Evolutionary conservation across 495 filamentous ascomycete species (phyloP).

Genomic region (Podospora fimiseda): DNA sequence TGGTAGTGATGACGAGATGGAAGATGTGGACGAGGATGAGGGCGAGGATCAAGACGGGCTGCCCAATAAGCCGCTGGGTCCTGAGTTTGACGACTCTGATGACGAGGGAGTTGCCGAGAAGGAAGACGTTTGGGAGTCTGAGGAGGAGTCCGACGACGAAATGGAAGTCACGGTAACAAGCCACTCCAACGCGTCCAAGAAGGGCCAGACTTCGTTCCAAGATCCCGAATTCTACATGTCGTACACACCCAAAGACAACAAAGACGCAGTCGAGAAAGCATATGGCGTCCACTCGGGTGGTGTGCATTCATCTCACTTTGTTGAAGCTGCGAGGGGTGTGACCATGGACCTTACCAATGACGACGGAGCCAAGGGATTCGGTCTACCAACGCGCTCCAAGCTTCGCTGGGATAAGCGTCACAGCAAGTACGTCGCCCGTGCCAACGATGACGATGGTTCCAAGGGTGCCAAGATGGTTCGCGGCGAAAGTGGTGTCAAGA

Average conservation of each 20-base stretch:
- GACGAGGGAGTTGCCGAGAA: constrained; percentile 36
- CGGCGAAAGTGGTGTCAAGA: constrained; percentile 92
- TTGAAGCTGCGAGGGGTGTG: constrained; percentile 70
- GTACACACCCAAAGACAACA: constrained; percentile 72
- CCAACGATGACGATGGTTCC: constrained; percentile 91
- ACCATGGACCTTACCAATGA: constrained; percentile 87
- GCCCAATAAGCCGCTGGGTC: not conserved
- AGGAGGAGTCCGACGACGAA: constrained; percentile 64
- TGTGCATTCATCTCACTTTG: constrained; percentile 59
- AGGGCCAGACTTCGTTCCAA: constrained; percentile 51
- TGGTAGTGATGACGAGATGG: constrained; percentile 21
- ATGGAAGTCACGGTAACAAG: constrained; percentile 78
- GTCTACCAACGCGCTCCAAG: constrained; percentile 59
- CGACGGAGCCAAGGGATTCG: constrained; percentile 72
- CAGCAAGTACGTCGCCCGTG: constrained; percentile 84
- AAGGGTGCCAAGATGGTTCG: constrained; percentile 76
- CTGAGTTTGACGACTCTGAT: constrained; percentile 22
- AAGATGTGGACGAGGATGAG: constrained; percentile 38
- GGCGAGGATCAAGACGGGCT: constrained; percentile 36
- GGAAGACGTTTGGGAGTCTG: constrained; percentile 46
- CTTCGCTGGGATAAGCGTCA: constrained; percentile 96
- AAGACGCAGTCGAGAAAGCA: constrained; percentile 76
- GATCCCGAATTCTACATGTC: constrained; percentile 94
- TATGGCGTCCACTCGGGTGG: constrained; percentile 86
- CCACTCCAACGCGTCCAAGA: constrained; percentile 41